Conservation (phyloP, 495 filamentous ascomycete species). For the Penicillium mononematosum region DNA sequence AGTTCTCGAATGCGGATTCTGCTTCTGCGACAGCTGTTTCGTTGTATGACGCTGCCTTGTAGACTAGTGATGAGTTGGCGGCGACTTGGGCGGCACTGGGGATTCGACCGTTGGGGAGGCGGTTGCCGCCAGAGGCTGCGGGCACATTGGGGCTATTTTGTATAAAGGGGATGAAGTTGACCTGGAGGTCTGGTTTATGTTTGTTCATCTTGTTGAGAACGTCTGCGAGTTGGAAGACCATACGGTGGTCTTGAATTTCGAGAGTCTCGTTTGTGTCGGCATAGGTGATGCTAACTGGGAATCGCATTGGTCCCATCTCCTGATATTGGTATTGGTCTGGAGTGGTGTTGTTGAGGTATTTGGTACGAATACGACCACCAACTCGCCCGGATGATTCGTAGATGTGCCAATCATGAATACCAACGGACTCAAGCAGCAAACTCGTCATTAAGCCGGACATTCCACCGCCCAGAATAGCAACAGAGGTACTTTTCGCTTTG, state of each 20-base stretch:
- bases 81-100: slow-evolving; percentile 37
- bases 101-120: slow-evolving; percentile 48
- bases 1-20: slow-evolving; percentile 32
- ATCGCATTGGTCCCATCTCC: slow-evolving; percentile 76
- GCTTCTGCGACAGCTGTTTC: slow-evolving; percentile 39
- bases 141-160: slow-evolving; percentile 55
- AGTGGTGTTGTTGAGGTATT: slow-evolving; percentile 53
- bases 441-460: slow-evolving; percentile 65
- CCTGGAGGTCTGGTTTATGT: slow-evolving; percentile 47
- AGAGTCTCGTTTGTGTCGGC: slow-evolving; percentile 53
- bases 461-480: slow-evolving; percentile 66
- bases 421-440: slow-evolving; percentile 50
- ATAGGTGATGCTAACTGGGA: slow-evolving; percentile 51
- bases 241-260: slow-evolving; percentile 55
- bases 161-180: slow-evolving; percentile 67
- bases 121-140: slow-evolving; percentile 50
- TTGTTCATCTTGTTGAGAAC: slow-evolving; percentile 59
- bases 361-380: slow-evolving; percentile 61
- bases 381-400: slow-evolving; percentile 50
- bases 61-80: slow-evolving; percentile 33
- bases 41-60: slow-evolving; percentile 31
- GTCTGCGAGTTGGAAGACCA: slow-evolving; percentile 62
- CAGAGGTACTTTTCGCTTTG: slow-evolving; percentile 44
- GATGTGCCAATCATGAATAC: slow-evolving; percentile 56
- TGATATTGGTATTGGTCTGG: slow-evolving; percentile 70